Conservation (phyloP, 495 filamentous ascomycete genomes). For the Aeminium ludgeri region DNA sequence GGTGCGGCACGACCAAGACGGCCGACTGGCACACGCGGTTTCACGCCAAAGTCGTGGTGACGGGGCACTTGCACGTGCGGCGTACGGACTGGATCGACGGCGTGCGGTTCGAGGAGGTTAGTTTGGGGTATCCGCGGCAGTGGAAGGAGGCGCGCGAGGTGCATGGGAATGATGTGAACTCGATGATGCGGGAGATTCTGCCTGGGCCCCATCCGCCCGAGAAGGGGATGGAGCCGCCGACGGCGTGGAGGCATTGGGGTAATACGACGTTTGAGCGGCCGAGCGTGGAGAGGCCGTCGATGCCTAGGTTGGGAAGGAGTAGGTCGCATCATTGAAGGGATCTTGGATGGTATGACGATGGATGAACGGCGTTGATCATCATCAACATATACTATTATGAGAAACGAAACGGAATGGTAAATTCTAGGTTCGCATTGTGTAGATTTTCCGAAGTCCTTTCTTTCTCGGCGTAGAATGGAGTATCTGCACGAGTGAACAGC, state of each 20-base stretch:
- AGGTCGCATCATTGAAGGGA: too few relatives aligned
- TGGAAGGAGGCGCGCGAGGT: constrained; percentile 24
- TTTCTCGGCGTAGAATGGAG: too few relatives aligned
- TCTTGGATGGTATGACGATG: too few relatives aligned
- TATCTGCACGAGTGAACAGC: too few relatives aligned
- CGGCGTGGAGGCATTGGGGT: constrained; percentile 6
- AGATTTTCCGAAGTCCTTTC: too few relatives aligned
- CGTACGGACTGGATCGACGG: constrained; percentile 26
- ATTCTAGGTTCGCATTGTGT: too few relatives aligned
- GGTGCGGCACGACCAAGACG: constrained; percentile 28
- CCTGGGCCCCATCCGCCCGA: constrained; percentile 16
- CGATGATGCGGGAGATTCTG: constrained; percentile 25
- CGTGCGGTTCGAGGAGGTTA: constrained; percentile 25
- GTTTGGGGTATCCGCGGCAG: constrained; percentile 25
- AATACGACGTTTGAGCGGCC: not conserved
- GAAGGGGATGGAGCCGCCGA: constrained; percentile 13
- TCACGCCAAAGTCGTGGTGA: constrained; percentile 26
- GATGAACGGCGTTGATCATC: too few relatives aligned
- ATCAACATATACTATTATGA: too few relatives aligned
- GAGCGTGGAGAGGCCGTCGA: too few relatives aligned
- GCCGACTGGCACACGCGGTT: constrained; percentile 25
- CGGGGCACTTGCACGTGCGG: constrained; percentile 25
- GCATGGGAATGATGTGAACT: constrained; percentile 21
- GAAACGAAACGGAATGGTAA: too few relatives aligned
- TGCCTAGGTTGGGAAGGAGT: too few relatives aligned